These are phyloP conservation scores for Oryza meyeriana DNA, from an alignment of 176 grass and related monocot genomes.

Conservation along the genomic window DNA sequence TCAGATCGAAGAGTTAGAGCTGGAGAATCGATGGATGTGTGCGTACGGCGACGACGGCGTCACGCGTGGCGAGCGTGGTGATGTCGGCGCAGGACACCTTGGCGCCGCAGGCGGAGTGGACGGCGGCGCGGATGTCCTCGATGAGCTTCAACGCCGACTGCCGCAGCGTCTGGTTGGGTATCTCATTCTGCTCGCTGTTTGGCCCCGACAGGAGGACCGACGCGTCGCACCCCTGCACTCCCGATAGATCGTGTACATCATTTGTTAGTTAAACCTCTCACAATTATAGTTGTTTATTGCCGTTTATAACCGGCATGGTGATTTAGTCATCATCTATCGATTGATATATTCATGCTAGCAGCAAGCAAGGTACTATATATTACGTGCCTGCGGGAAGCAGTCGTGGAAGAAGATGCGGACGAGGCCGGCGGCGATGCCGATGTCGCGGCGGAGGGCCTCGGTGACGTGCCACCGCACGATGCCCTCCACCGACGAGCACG, in stretches of 20 bases:
- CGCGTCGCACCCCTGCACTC: conserved; percentile 47
- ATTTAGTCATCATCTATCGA: too few species aligned
- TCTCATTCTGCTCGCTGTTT: conserved; percentile 6
- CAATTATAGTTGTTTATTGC: too few species aligned
- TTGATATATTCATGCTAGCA: too few species aligned
- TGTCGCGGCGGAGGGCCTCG: conserved; percentile 22
- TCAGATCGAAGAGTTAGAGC: too few species aligned
- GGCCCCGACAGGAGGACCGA: conserved; percentile 37
- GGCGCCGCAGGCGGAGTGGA: conserved; percentile 24
- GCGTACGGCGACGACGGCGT: conserved; percentile 35
- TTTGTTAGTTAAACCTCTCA: not conserved
- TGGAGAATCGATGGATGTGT: too few species aligned
- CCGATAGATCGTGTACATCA: too few species aligned
- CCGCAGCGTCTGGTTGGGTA: conserved; percentile 38
- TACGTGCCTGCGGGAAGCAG: conserved; percentile 55
- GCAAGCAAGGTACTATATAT: too few species aligned
- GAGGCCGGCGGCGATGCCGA: conserved; percentile 42
- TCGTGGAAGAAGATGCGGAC: conserved; percentile 62
- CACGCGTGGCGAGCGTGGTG: conserved; percentile 38
- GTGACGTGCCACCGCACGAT: conserved; percentile 26
- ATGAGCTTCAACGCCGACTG: conserved; percentile 28
- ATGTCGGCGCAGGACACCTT: conserved; percentile 59
- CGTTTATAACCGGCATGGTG: too few species aligned
- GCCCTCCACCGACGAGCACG: conserved; percentile 33
- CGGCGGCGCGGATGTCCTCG: conserved; percentile 38